Conservation (phyloP, 2,329 filamentous ascomycete species). For the Sarocladium oryzae region DNA sequence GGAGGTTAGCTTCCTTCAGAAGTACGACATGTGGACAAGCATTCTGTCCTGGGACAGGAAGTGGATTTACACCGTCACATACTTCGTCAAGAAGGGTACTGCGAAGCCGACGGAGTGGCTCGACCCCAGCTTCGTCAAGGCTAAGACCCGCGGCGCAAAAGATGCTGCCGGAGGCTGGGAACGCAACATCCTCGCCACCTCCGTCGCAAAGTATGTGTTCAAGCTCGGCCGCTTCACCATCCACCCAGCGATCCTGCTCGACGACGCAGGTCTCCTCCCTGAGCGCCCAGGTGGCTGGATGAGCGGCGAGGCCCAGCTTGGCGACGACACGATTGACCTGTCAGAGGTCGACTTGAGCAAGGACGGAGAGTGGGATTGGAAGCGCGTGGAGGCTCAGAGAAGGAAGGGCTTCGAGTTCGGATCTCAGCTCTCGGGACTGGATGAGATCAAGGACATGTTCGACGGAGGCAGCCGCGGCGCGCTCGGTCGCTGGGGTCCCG, state of each 20-base stretch:
- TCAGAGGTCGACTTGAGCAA: conserved; percentile 27
- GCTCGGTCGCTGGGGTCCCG: conserved; percentile 41
- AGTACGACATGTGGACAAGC: conserved; percentile 68
- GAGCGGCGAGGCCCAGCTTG: conserved; percentile 35
- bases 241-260: conserved; percentile 69
- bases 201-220: conserved; percentile 74
- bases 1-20: conserved; percentile 63
- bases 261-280: conserved; percentile 68
- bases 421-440: conserved; percentile 49
- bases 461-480: conserved; percentile 47
- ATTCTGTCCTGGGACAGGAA: conserved; percentile 73
- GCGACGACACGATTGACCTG: conserved; percentile 30
- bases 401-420: conserved; percentile 49
- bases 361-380: conserved; percentile 50
- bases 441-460: conserved; percentile 45
- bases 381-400: conserved; percentile 47
- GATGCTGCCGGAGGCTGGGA: conserved; percentile 41
- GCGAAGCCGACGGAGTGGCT: conserved; percentile 50
- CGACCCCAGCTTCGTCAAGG: conserved; percentile 36
- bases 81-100: conserved; percentile 60
- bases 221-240: conserved; percentile 79
- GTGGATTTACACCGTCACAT: conserved; percentile 71
- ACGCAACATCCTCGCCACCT: conserved; percentile 63
- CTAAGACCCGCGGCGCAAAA: conserved; percentile 30
- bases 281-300: conserved; percentile 61